Conservation (phyloP, 2,329 filamentous ascomycete genomes). For the Diaporthe sp. region DNA sequence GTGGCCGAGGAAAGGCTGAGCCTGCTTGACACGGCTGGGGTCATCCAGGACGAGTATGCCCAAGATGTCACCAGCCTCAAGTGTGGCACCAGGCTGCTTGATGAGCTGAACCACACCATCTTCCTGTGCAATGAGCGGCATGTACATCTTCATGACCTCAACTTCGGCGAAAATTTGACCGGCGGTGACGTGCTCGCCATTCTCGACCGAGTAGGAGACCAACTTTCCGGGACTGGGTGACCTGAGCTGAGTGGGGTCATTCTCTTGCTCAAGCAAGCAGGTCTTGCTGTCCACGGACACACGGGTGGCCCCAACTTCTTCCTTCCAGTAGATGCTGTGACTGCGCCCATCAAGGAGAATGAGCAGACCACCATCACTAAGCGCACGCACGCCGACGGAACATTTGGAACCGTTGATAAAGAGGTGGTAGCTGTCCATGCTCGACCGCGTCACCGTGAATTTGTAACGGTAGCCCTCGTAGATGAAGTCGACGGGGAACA, state of each 20-base stretch:
- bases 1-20: conserved; percentile 91
- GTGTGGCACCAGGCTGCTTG: conserved; percentile 98
- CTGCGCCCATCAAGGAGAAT: conserved; percentile 91
- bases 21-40: conserved; percentile 95
- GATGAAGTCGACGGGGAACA: conserved; percentile 98
- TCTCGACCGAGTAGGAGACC: conserved; percentile 97
- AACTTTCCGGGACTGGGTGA: conserved; percentile 97
- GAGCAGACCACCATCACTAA: conserved; percentile 93
- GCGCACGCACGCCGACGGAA: conserved; percentile 88
- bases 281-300: conserved; percentile 98
- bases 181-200: conserved; percentile 90
- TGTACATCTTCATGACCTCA: conserved; percentile 99
- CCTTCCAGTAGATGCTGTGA: conserved; percentile 99
- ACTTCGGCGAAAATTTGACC: conserved; percentile 96
- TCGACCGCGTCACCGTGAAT: conserved; percentile 95
- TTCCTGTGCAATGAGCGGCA: conserved; percentile 95
- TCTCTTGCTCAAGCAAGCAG: conserved; percentile 97
- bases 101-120: conserved; percentile 97
- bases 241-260: conserved; percentile 96
- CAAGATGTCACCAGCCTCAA: conserved; percentile 98
- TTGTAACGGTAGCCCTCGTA: conserved; percentile 98
- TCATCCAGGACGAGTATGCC: conserved; percentile 96
- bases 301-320: conserved; percentile 95
- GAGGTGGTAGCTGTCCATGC: conserved; percentile 92
- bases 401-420: conserved; percentile 99